Base-by-base conservation (phyloP, 306 rosid genomes). In the Potentilla sterilis region DNA sequence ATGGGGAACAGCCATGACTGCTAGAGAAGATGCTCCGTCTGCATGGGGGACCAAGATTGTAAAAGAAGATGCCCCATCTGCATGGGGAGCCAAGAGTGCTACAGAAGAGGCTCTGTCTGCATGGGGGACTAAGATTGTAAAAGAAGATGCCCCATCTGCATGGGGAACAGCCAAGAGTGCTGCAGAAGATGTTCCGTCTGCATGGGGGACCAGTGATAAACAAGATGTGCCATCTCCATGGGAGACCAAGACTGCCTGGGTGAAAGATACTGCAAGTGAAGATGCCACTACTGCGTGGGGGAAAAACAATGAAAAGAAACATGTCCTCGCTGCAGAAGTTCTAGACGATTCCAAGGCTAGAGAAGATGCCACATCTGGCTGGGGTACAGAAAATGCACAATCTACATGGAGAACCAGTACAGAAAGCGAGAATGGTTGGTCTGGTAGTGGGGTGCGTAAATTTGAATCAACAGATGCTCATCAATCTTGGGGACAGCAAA, bases 391-490 rank as follows among this genome's bases (percentile, higher is more conserved):
- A 47, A 19, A 12, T 32, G 51, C n/a, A 14, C n/a, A 14, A 48
- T 48, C 54, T 48, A 14, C 54, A 48, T 48, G 54, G 58, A 7
- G 58, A 8, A 52, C 57, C 21, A 54, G 13, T 54, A 9, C 59
- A 19, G 59, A 54, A 54, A n/a, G 59, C 19, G 49, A 51, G n/a
- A 72, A 22, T 55, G 75, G 32, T 28, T 73, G 84, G 80, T 72
- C 70, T 1, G 46, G 54, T 22, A 18, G 78, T 14, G 61, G 41
- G 13, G 38, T 6, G 12, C 41, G 76, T 15, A 77, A 78, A 76
- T 54, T 73, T 61, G 80, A 69, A 71, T 4, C 46, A 69, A 72
- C 71, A 43, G 84, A 71, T 32, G 49, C 8, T 28, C 28, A 28
- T 28, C 28, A 28, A 28, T 28, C 51, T 22, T 57, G 63, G 63